Evolutionary conservation across 306 rosid species (phyloP).

Genomic region (Rubus idaeus): DNA sequence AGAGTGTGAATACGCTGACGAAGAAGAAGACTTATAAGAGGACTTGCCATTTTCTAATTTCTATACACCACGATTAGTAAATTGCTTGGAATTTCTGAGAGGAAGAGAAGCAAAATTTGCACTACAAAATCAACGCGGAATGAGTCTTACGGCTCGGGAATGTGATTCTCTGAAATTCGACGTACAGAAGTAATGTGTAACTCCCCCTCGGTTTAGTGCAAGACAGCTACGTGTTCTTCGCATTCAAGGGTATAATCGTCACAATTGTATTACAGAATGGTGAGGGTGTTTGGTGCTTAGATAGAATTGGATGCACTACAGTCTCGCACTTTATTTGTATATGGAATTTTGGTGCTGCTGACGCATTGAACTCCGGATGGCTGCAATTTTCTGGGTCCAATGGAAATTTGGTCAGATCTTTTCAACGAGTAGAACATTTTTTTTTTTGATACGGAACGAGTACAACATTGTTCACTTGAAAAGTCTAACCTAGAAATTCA

Average conservation of each 20-base stretch:
- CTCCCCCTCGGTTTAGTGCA: background rate
- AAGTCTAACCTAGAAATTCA: too few relatives aligned
- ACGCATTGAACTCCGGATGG: too few relatives aligned
- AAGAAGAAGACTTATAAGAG: background rate
- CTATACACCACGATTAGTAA: background rate
- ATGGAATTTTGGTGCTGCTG: background rate
- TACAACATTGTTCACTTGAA: too few relatives aligned
- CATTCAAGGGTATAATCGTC: background rate
- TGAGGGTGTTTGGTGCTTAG: background rate
- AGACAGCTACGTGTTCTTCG: background rate
- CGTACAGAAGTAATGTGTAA: background rate
- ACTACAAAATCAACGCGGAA: background rate
- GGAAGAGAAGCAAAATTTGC: background rate
- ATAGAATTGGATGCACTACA: background rate
- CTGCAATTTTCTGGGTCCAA: background rate
- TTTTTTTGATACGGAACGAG: too few relatives aligned
- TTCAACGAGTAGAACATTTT: background rate
- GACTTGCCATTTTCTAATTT: conserved; percentile 19
- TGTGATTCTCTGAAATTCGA: background rate
- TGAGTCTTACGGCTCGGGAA: too few relatives aligned
- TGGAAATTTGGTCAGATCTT: background rate
- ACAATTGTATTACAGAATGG: background rate
- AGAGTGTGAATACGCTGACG: background rate
- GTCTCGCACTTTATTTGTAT: background rate
- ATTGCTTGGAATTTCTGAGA: background rate